phyloP scores from a whole-genome alignment of 768 basidiomycete species.

The Leccinum variicolor region DNA sequence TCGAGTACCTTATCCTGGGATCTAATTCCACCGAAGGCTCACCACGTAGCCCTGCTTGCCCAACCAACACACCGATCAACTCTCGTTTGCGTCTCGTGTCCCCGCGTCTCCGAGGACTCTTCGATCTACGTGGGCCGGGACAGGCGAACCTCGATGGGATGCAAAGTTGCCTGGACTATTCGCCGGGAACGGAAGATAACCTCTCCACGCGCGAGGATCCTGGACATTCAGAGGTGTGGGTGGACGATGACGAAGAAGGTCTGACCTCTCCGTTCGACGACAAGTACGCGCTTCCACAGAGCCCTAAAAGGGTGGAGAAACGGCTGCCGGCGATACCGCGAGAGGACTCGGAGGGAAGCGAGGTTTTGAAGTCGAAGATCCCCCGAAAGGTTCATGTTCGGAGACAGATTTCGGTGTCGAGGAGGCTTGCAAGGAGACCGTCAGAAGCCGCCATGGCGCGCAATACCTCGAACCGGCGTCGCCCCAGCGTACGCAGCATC shows the following conservation, averaged over 20 bases:
- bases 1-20: slow-evolving; percentile 20
- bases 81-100: slow-evolving; percentile 14
- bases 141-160: slow-evolving; percentile 18
- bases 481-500: slow-evolving; percentile 11
- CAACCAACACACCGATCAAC: slow-evolving; percentile 21
- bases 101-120: slow-evolving; percentile 31
- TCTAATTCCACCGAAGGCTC: slow-evolving; percentile 10
- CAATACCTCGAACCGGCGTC: slow-evolving; percentile 13
- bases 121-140: slow-evolving; percentile 28
- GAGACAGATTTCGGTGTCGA: slow-evolving; percentile 17
- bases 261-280: slow-evolving; percentile 26
- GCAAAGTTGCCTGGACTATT: slow-evolving; percentile 27
- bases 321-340: slow-evolving; percentile 11
- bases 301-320: slow-evolving; percentile 12
- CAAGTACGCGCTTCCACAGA: slow-evolving; percentile 13
- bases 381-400: slow-evolving; percentile 16
- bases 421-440: neutral
- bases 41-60: slow-evolving; percentile 15
- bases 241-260: slow-evolving; percentile 25
- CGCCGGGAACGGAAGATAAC: slow-evolving; percentile 10
- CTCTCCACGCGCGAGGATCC: slow-evolving; percentile 7
- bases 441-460: slow-evolving; percentile 2
- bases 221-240: slow-evolving; percentile 17
- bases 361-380: slow-evolving; percentile 16
- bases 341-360: neutral